phyloP scores from a whole-genome alignment of 331 rosid genomes.

The Malus hybrid region DNA sequence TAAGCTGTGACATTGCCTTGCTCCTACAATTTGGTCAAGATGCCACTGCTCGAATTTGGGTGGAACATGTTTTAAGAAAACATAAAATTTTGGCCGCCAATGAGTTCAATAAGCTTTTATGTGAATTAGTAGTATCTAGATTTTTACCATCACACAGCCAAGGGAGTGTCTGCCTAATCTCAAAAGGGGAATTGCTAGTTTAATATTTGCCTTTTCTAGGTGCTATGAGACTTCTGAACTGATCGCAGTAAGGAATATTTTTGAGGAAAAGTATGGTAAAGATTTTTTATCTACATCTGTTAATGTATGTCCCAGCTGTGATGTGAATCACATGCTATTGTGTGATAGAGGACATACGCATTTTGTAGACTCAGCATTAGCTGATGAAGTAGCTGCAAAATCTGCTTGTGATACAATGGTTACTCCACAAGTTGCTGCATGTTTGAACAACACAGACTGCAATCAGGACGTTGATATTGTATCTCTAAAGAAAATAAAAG shows the following conservation, averaged over 20 bases:
- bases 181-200: constrained; percentile 85
- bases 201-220: constrained; percentile 85
- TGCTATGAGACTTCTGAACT: constrained; percentile 95
- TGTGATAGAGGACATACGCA: constrained; percentile 22
- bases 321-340: constrained; percentile 65
- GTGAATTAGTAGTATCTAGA: constrained; percentile 75
- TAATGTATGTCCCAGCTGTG: constrained; percentile 76
- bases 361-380: constrained; percentile 51
- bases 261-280: constrained; percentile 87
- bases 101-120: constrained; percentile 84
- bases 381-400: constrained; percentile 89
- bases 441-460: constrained; percentile 55
- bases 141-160: constrained; percentile 73
- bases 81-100: constrained; percentile 92
- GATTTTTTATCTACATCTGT: constrained; percentile 89
- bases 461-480: background rate
- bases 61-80: constrained; percentile 94
- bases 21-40: constrained; percentile 91
- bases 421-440: constrained; percentile 90
- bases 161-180: constrained; percentile 95
- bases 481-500: constrained; percentile 43
- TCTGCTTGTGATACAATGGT: constrained; percentile 76
- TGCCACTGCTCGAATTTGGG: constrained; percentile 89
- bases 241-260: constrained; percentile 49
- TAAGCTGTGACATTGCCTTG: constrained; percentile 91